Percentiles rank a stretch among this genome's conserved stretches.
Conservation (phyloP, 1,284 basidiomycete genomes). For the Trichosporon sp. region DNA sequence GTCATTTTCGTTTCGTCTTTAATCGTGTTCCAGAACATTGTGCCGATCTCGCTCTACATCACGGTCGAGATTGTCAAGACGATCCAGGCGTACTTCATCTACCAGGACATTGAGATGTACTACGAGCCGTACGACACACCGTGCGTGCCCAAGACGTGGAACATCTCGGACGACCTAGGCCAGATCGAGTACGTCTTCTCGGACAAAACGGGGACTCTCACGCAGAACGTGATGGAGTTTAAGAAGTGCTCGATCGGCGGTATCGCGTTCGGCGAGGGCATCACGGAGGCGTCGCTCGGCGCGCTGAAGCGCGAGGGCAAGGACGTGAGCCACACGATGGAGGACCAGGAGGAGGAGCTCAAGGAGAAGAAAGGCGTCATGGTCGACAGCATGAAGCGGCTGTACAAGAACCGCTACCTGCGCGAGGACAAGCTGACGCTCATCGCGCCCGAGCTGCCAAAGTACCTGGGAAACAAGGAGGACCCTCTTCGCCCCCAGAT, state of each 20-base stretch:
- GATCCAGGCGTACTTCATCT: conserved; percentile 94
- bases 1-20: conserved; percentile 85
- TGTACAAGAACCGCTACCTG: conserved; percentile 85
- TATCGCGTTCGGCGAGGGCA: conserved; percentile 78
- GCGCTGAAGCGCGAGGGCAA: conserved; percentile 76
- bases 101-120: conserved; percentile 97
- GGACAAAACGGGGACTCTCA: conserved; percentile 95
- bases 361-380: conserved; percentile 66
- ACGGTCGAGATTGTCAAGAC: conserved; percentile 96
- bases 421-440: conserved; percentile 79
- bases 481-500: conserved; percentile 63
- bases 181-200: conserved; percentile 98
- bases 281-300: conserved; percentile 92
- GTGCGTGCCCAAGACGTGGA: conserved; percentile 95
- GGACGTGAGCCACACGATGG: conserved; percentile 59
- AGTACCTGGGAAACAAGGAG: conserved; percentile 62
- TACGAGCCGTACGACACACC: conserved; percentile 79
- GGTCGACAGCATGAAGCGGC: conserved; percentile 65
- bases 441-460: conserved; percentile 75
- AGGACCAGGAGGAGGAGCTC: conserved; percentile 65
- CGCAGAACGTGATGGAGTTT: conserved; percentile 97
- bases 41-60: conserved; percentile 94
- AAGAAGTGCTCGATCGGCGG: conserved; percentile 89
- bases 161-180: conserved; percentile 93
- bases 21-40: conserved; percentile 95